Evolutionary conservation across 345 rosid genomes (phyloP).

Genomic region (Psidium guajava): DNA sequence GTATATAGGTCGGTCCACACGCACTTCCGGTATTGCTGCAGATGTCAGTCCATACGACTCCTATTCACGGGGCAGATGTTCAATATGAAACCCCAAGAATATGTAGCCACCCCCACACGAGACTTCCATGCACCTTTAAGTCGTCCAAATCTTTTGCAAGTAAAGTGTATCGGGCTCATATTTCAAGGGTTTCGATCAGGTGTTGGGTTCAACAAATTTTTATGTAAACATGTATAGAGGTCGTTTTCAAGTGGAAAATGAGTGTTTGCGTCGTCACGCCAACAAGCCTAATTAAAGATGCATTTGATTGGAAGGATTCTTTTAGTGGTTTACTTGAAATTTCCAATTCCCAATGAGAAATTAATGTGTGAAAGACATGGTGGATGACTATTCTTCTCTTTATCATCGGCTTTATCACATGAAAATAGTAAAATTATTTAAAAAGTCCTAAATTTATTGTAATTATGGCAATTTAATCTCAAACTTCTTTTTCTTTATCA

Average conservation of each 20-base stretch:
- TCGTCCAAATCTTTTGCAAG: neutral
- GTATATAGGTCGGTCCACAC: neutral
- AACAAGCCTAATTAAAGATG: no score
- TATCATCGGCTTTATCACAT: neutral
- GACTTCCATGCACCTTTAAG: neutral
- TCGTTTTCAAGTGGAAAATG: no score
- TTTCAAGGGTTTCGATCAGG: neutral
- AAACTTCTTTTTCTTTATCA: no score
- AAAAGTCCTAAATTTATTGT: no score
- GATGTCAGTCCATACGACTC: neutral
- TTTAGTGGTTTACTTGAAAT: neutral
- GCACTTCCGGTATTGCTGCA: neutral
- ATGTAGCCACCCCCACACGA: neutral
- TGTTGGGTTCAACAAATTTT: neutral
- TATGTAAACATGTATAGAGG: no score
- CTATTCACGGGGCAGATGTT: neutral
- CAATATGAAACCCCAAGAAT: neutral
- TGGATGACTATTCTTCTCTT: neutral
- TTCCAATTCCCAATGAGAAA: neutral
- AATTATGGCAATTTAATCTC: no score
- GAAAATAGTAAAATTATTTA: neutral
- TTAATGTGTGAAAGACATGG: neutral
- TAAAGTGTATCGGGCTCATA: neutral
- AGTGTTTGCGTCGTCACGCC: no score
- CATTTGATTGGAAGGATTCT: no score